Conservation (phyloP, 164 flowering plant genomes). For the Tetracentron sinense region DNA sequence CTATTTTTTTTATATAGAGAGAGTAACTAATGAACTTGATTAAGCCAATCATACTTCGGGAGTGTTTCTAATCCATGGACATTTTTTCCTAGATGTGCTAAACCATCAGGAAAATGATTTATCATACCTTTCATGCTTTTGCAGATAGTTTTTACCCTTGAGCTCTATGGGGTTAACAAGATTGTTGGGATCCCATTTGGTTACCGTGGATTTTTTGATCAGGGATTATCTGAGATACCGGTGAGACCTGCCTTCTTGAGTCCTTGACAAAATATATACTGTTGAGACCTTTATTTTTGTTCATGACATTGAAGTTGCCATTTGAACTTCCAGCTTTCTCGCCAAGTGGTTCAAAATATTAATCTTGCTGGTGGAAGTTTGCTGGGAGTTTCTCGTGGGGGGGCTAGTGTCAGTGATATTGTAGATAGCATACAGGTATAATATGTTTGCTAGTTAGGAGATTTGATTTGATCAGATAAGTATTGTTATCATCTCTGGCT, state of each 20-base stretch:
- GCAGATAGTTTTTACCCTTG: constrained; percentile 39
- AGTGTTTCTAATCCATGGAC: background rate
- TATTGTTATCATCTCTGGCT: background rate
- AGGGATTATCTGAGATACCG: constrained; percentile 26
- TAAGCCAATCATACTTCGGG: background rate
- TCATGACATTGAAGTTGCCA: background rate
- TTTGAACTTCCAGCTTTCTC: constrained; percentile 27
- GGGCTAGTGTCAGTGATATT: constrained; percentile 22
- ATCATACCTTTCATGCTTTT: background rate
- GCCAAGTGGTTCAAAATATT: constrained; percentile 37
- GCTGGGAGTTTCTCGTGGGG: constrained; percentile 37
- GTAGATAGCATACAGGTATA: constrained; percentile 35
- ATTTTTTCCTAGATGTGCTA: background rate
- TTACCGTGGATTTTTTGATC: constrained; percentile 35
- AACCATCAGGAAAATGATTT: background rate
- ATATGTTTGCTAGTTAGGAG: background rate
- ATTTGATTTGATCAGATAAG: background rate
- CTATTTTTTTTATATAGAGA: too few relatives aligned
- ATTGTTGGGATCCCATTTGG: constrained; percentile 36
- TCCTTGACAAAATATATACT: background rate
- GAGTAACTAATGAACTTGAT: background rate
- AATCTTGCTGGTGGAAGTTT: constrained; percentile 40
- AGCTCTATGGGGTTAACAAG: constrained; percentile 33
- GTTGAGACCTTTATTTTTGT: background rate
- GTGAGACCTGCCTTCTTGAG: constrained; percentile 21